phyloP scores from a whole-genome alignment of 2,329 filamentous ascomycete species.

The Cadophora sp. region DNA sequence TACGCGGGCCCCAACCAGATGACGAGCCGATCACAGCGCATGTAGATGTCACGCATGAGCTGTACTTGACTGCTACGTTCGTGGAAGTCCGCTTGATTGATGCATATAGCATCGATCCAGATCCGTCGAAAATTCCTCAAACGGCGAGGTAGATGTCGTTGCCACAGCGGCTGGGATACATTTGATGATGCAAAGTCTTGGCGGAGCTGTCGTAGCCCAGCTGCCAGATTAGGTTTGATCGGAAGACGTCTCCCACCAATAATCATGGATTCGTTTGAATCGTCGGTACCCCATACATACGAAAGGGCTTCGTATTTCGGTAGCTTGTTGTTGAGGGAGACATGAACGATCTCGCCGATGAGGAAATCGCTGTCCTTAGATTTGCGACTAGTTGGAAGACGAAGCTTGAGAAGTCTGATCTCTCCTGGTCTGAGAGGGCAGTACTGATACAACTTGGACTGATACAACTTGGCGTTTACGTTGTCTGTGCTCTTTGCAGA shows the following conservation, averaged over 20 bases:
- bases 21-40: background rate
- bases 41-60: conserved; percentile 6
- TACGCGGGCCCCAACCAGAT: background rate
- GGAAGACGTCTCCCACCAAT: conserved; percentile 6
- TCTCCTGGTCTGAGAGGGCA: background rate
- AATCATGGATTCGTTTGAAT: background rate
- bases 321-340: background rate
- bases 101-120: conserved; percentile 25
- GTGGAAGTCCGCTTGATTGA: conserved; percentile 15
- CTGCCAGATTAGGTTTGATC: conserved; percentile 15
- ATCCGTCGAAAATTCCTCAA: background rate
- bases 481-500: background rate
- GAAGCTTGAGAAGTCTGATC: background rate
- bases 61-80: conserved; percentile 6
- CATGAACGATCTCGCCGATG: background rate
- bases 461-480: background rate
- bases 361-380: background rate
- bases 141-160: background rate
- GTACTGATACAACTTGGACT: background rate
- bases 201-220: conserved; percentile 12
- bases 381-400: background rate
- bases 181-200: background rate
- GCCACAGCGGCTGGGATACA: background rate
- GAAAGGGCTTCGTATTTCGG: conserved; percentile 18
- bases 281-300: conserved; percentile 21